Evolutionary conservation across 148 eudicot genomes (phyloP).

Genomic region (Hydrangea macrophylla): DNA sequence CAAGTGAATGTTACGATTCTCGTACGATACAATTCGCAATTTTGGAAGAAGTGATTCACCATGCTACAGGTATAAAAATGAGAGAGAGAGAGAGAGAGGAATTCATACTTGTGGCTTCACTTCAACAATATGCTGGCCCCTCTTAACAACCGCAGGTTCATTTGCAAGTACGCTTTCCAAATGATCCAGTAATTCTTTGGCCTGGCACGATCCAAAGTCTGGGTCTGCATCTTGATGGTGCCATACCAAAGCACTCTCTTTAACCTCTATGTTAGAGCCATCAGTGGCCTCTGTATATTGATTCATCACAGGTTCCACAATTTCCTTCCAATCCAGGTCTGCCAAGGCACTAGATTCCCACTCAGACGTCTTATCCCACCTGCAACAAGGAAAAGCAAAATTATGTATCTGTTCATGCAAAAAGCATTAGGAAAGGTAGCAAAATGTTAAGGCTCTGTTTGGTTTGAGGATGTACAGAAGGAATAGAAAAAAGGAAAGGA

Average conservation of each 20-base stretch:
- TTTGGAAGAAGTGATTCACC: no score
- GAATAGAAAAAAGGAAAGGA: no score
- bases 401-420: background rate
- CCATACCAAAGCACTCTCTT: slow-evolving; percentile 87
- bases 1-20: no score
- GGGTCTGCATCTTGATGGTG: slow-evolving; percentile 87
- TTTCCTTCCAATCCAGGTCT: slow-evolving; percentile 82
- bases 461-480: no score
- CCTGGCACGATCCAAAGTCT: slow-evolving; percentile 83
- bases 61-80: no score
- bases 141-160: slow-evolving; percentile 68
- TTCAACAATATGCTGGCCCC: slow-evolving; percentile 79
- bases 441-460: no score
- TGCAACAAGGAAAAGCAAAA: slow-evolving; percentile 23
- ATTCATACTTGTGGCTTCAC: slow-evolving; percentile 72
- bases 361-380: slow-evolving; percentile 50
- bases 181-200: slow-evolving; percentile 75
- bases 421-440: background rate
- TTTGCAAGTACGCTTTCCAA: slow-evolving; percentile 79
- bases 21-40: no score
- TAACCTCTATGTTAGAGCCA: slow-evolving; percentile 69
- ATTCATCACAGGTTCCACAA: slow-evolving; percentile 73
- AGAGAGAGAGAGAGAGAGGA: background rate
- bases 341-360: slow-evolving; percentile 50
- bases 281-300: slow-evolving; percentile 77